Evolutionary conservation across 495 filamentous ascomycete genomes (phyloP), one percentile per base, ranked within the genome.

Genomic region (Entonaema liquescens): DNA sequence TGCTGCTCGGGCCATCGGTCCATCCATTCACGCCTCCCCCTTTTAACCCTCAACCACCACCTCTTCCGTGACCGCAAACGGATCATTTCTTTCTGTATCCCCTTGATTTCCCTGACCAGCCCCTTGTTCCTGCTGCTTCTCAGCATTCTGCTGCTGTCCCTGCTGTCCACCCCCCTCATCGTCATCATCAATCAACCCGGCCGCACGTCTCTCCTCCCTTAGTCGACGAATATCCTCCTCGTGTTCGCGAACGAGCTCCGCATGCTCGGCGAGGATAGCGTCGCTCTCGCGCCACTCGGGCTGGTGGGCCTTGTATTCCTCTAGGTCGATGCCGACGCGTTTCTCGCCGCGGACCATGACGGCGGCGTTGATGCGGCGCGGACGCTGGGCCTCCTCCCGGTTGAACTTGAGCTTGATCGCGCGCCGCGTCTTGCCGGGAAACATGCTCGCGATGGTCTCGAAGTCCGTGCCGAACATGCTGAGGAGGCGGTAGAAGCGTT

Each of bases 401-500:
- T 91, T 92, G 82, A 96, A 99, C 78, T 98, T 99, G 52, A 91
- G 79, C 81, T 98, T 97, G 76, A 98, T 89, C 71, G 93, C 89
- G 17, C 89, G 88, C 55, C 95, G 84, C 25, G 84, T 91, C 21
- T 91, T 86, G 29, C 88, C 88, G 0, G 89, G 88, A 74, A 99
- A 97, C 83, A 97, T 84, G 65, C 87, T 89, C 72, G 88, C 87
- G 73, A 99, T 96, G 71, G 93, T 91, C 78, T 89, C 87, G 76
- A 98, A 98, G 76, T 98, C 94, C 0, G 94, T 97, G 28, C 95
- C 96, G 76, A 96, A 97, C 86, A 92, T 93, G 28, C 86, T 82
- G 2, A 99, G 82, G 0, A 90, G 91, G 19, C 91, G 84, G 76
- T 97, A 98, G 80, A 98, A 98, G 28, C 89, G 80, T 31, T 95